Evolutionary conservation across 768 basidiomycete genomes (phyloP).

Genomic region (Pleurotus salmoneostramineus): DNA sequence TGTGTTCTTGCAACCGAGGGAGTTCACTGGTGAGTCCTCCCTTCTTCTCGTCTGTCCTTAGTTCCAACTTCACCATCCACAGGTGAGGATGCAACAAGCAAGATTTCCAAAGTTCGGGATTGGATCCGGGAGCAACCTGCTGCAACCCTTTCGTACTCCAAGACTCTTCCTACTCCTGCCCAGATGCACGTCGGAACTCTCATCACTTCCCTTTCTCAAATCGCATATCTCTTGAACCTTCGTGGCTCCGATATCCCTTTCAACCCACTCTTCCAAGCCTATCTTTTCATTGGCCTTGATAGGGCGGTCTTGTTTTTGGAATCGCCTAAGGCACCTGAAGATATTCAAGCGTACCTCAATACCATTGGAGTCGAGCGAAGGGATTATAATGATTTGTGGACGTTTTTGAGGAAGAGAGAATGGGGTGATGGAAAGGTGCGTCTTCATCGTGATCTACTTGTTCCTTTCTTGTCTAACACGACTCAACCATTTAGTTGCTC

Average conservation of each 20-base stretch:
- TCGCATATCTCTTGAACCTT: constrained; percentile 86
- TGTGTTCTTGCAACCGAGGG: constrained; percentile 64
- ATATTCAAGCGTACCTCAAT: constrained; percentile 55
- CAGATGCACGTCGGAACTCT: constrained; percentile 68
- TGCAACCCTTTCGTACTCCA: constrained; percentile 58
- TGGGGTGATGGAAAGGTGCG: constrained; percentile 78
- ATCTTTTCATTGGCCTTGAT: constrained; percentile 68
- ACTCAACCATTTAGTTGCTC: constrained; percentile 40
- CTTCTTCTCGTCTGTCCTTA: neutral
- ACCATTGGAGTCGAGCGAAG: constrained; percentile 51
- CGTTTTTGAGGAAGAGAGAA: constrained; percentile 66
- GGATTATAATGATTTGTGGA: constrained; percentile 78
- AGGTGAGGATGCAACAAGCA: constrained; percentile 61
- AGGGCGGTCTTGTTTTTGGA: constrained; percentile 78
- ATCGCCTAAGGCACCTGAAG: constrained; percentile 51
- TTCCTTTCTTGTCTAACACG: neutral
- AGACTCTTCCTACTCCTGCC: constrained; percentile 50
- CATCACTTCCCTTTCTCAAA: constrained; percentile 64
- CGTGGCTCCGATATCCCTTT: constrained; percentile 88
- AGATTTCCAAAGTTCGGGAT: constrained; percentile 64
- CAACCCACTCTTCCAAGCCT: constrained; percentile 90
- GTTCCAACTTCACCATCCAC: constrained; percentile 1
- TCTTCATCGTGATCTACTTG: neutral
- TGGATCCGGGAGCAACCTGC: constrained; percentile 67
- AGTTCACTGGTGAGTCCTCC: constrained; percentile 53